Evolutionary conservation across 1,284 basidiomycete species (phyloP).

Genomic region (Peniophora sp.): DNA sequence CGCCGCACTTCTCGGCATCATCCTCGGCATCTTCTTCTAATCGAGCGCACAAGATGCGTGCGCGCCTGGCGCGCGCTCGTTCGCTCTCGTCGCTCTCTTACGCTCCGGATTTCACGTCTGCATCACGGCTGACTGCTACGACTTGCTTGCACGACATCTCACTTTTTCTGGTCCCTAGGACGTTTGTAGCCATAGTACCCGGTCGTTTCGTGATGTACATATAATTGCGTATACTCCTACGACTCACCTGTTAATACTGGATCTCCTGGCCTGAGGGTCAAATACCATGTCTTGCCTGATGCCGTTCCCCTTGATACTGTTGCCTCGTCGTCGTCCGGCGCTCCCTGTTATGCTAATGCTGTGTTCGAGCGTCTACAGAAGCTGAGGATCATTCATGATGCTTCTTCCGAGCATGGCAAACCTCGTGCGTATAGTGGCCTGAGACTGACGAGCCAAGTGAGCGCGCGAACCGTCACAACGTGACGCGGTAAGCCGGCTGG

Average conservation of each 20-base stretch:
- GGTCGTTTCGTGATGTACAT: background rate
- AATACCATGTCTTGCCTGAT: too few species aligned
- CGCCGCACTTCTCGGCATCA: background rate
- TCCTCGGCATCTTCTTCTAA: background rate
- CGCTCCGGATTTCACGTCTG: background rate
- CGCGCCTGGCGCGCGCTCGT: background rate
- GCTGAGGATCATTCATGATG: too few species aligned
- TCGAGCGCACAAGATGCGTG: background rate
- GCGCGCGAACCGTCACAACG: too few species aligned
- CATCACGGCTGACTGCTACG: background rate
- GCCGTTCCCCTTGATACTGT: too few species aligned
- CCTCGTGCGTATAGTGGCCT: too few species aligned
- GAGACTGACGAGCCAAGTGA: too few species aligned
- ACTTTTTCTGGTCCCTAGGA: background rate
- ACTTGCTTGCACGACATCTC: background rate
- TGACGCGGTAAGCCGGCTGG: too few species aligned
- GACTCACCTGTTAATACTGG: background rate
- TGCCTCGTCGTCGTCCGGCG: too few species aligned
- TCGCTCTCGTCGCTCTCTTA: background rate
- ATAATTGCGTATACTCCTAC: background rate
- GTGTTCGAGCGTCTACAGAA: too few species aligned
- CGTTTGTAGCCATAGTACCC: background rate
- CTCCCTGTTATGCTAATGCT: too few species aligned
- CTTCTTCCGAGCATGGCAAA: too few species aligned
- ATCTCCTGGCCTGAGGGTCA: background rate